Base-by-base conservation (phyloP, 1,284 basidiomycete species). In the Irpex lacteus region DNA sequence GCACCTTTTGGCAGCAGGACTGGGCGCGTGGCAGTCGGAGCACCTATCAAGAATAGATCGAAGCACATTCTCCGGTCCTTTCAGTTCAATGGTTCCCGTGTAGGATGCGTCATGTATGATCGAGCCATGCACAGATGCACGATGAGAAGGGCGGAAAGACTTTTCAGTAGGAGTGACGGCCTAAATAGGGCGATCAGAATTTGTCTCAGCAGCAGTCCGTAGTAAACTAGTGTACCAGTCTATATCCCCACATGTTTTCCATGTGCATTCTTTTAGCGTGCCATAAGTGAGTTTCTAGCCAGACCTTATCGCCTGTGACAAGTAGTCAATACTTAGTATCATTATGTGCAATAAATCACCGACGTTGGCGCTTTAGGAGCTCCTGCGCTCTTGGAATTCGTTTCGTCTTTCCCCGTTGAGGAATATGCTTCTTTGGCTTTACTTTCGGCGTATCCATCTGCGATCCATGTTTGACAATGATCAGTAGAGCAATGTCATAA, bases 231-330 rank as follows among this genome's bases (percentile, higher is more conserved):
- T 47, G 50, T 34, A 92, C 94, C 58, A 98, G 79, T 69, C 93
- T 82, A 73, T 94, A 94, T 0, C 93, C 94, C 95, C 95, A 98
- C 73, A 92, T 82, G 68, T 89, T 89, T 68, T 88, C 83, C 96
- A 98, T 97, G 68, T 91, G 87, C 87, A 96, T 96, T 1, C 95
- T 85, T 75, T 97, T 98, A 0, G 95, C 91, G 71, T 98, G 96
- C 92, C 94, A 98, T 26, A 97, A 76, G 74, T 98, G 96, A 3
- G 95, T 96, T 72, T 95, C 94, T 0, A 98, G 84, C 96, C 96
- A 98, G 7, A 82, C 79, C 74, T 97, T 97, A 68, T 92, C 82
- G 32, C 80, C 94, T 95, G 64, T 21, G 54, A 21, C 57, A 37
- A 5, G 0, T 2, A 36, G 13, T 36, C 9, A 36, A 37, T 19